A percentile compares a stretch with the other conserved stretches of the same genome.
Conservation (phyloP, 1,139 yeast species). For the Scheffersomyces illinoinensis region DNA sequence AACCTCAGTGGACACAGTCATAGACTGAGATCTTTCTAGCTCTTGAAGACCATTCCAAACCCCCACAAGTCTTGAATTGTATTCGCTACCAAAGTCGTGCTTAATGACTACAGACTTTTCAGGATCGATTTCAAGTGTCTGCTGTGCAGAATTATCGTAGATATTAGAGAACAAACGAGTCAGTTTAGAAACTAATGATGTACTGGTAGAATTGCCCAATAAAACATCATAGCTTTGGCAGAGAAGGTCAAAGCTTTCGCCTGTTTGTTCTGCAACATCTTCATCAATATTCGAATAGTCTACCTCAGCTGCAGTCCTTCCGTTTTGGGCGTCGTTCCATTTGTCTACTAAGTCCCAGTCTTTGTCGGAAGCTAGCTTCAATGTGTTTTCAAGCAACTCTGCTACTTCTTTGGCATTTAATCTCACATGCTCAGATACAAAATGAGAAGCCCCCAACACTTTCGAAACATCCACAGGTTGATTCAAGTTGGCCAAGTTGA, state of each 20-base stretch:
- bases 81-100: conserved; percentile 19
- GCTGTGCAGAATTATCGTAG: conserved; percentile 5
- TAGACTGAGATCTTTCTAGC: conserved; percentile 8
- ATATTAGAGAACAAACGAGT: conserved; percentile 11
- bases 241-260: background rate
- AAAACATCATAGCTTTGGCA: background rate
- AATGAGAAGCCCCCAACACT: conserved; percentile 54
- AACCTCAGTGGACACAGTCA: conserved; percentile 4
- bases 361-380: conserved; percentile 14
- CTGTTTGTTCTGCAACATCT: conserved; percentile 3
- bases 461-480: conserved; percentile 60
- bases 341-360: conserved; percentile 27
- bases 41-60: conserved; percentile 20
- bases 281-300: conserved; percentile 14
- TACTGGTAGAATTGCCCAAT: background rate
- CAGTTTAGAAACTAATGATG: background rate
- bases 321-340: conserved; percentile 15
- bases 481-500: conserved; percentile 54
- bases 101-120: conserved; percentile 14
- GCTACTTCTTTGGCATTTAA: conserved; percentile 59
- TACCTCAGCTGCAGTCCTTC: conserved; percentile 8
- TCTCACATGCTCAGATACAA: conserved; percentile 58
- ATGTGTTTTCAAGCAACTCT: conserved; percentile 44
- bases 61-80: conserved; percentile 15
- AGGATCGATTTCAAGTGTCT: conserved; percentile 22